phyloP scores from a whole-genome alignment of 73 alveolate genomes.

The Stentor roeselii region DNA sequence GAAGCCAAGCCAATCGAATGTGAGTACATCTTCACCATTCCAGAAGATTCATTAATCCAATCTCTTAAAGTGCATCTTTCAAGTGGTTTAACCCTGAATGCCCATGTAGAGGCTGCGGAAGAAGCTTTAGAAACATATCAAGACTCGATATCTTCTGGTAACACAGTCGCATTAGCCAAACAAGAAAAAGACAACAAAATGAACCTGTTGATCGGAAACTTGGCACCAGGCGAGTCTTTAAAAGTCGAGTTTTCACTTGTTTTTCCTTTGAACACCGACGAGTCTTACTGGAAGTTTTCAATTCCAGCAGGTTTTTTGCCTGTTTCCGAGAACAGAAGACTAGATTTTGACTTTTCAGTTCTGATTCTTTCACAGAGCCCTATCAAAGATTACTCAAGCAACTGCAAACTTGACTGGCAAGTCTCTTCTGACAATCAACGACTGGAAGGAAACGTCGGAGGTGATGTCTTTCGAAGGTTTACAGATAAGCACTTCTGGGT shows the following conservation, averaged over 20 bases:
- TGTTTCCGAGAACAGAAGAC: not conserved
- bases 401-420: not conserved
- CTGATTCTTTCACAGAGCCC: not conserved
- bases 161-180: constrained; percentile 28
- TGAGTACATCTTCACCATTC: constrained; percentile 19
- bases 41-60: not conserved
- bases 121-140: constrained; percentile 13
- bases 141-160: constrained; percentile 29
- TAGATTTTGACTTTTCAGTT: not conserved
- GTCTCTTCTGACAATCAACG: not conserved
- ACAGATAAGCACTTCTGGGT: not conserved
- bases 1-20: constrained; percentile 20
- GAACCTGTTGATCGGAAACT: not conserved
- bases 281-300: not conserved
- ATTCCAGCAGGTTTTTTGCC: constrained; percentile 9
- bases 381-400: not conserved
- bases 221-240: not conserved
- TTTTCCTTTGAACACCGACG: not conserved
- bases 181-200: not conserved
- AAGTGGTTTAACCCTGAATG: constrained; percentile 1
- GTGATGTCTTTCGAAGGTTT: not conserved
- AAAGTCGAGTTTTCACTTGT: not conserved
- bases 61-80: not conserved
- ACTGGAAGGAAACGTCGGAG: not conserved
- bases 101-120: not conserved